Conservation (phyloP, 2,329 filamentous ascomycete species). For the Fusarium brachygibbosum region DNA sequence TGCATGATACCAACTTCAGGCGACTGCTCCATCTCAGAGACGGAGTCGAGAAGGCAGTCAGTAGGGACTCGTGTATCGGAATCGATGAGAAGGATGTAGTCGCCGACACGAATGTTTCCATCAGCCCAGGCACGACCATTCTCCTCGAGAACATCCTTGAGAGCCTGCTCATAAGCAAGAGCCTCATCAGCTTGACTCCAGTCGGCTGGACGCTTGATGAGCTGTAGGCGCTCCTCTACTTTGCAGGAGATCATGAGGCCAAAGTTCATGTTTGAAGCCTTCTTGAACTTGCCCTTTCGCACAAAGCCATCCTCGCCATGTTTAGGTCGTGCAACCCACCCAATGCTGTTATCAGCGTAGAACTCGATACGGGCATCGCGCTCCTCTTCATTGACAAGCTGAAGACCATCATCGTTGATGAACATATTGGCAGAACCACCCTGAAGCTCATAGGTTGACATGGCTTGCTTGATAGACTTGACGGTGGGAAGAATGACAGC, state of each 20-base stretch:
- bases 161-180: slow-evolving; percentile 72
- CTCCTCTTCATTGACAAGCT: slow-evolving; percentile 74
- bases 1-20: slow-evolving; percentile 85
- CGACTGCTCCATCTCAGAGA: slow-evolving; percentile 85
- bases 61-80: slow-evolving; percentile 83
- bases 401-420: slow-evolving; percentile 81
- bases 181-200: slow-evolving; percentile 80
- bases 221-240: slow-evolving; percentile 76
- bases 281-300: slow-evolving; percentile 76
- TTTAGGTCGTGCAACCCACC: slow-evolving; percentile 75
- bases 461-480: slow-evolving; percentile 81
- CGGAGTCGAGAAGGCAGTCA: slow-evolving; percentile 83
- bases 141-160: slow-evolving; percentile 75
- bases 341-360: slow-evolving; percentile 77
- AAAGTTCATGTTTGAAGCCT: slow-evolving; percentile 82
- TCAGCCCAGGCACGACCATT: slow-evolving; percentile 83
- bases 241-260: slow-evolving; percentile 76
- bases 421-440: slow-evolving; percentile 85
- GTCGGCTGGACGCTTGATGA: slow-evolving; percentile 67
- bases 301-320: slow-evolving; percentile 73
- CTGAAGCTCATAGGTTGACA: slow-evolving; percentile 81
- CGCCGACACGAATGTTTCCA: slow-evolving; percentile 86
- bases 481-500: slow-evolving; percentile 83
- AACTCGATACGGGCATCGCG: slow-evolving; percentile 74
- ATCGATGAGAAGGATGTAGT: slow-evolving; percentile 82